Evolutionary conservation across 1,139 yeast species (phyloP), one percentile per base, ranked within the genome.

Genomic region (Scheffersomyces lignicola): DNA sequence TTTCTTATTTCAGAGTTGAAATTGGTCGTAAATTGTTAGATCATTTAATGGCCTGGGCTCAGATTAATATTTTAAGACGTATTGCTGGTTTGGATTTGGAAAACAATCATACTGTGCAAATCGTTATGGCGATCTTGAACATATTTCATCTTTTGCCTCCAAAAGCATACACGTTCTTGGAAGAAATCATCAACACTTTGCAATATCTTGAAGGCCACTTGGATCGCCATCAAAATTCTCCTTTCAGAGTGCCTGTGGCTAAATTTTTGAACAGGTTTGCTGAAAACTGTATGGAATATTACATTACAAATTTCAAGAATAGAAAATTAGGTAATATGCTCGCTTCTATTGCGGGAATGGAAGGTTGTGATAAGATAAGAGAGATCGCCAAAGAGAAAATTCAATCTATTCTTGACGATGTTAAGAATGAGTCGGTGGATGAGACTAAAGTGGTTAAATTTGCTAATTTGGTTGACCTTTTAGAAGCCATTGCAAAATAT

Each of bases 11-110:
- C 67, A 84, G 95, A 55, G 97, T 92, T 15, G 99, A 94, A 58
- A 92, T 94, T 47, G 99, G 99, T 22, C 76, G 90, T 38, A 94
- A 94, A 52, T 67, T 94, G 36, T 71, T 94, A 20, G 98, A 94
- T 51, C 98, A 94, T 60, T 68, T 92, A 47, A 86, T 83, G 76
- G 96, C 97, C 0, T 90, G 97, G 96, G 96, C 97, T 0, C 94
- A 88, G 47, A 88, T 95, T 6, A 76, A 78, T 31, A 78, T 86
- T 1, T 62, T 94, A 33, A 77, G 86, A 34, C 77, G 77, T 45
- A 75, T 83, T 35, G 80, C 95, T 0, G 76, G 80, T 18, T 85
- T 80, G 48, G 90, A 83, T 37, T 69, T 88, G 41, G 88, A 82
- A 29, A 86, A 82, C 42, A 87, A 87, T 41, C 84, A 83, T 33